phyloP scores from a whole-genome alignment of 306 rosid species.

The Crotalaria pallida region DNA sequence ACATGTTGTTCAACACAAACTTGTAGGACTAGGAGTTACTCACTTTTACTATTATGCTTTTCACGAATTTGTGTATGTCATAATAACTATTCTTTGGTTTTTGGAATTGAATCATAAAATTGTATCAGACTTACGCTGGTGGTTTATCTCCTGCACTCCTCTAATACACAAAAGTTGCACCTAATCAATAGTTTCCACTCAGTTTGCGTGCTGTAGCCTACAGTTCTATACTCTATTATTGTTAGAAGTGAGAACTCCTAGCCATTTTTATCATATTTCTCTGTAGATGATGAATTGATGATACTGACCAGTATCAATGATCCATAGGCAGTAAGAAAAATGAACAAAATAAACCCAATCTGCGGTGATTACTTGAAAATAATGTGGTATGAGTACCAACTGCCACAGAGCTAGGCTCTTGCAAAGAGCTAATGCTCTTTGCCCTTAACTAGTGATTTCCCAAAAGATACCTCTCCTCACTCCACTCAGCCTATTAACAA shows the following conservation, averaged over 20 bases:
- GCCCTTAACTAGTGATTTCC: no score
- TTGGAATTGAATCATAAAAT: not conserved
- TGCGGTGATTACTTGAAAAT: no score
- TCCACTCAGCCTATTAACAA: no score
- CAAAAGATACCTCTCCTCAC: no score
- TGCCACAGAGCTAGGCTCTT: no score
- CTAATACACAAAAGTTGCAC: not conserved
- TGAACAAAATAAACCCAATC: no score
- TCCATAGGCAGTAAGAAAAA: no score
- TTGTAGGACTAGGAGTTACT: not conserved
- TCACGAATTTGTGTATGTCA: not conserved
- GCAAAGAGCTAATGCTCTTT: no score
- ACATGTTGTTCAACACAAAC: not conserved
- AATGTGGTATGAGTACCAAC: no score
- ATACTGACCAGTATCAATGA: no score
- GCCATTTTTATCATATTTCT: not conserved
- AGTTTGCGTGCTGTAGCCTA: not conserved
- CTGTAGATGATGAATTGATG: no score
- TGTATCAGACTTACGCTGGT: not conserved
- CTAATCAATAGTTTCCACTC: not conserved
- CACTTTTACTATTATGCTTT: not conserved
- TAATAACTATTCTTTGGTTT: not conserved
- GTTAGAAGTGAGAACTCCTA: not conserved
- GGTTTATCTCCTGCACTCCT: not conserved
- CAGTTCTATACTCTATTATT: not conserved